These are phyloP conservation scores for Metschnikowia colocasiae DNA, from an alignment of 805 yeast genomes.

Conservation along the genomic window DNA sequence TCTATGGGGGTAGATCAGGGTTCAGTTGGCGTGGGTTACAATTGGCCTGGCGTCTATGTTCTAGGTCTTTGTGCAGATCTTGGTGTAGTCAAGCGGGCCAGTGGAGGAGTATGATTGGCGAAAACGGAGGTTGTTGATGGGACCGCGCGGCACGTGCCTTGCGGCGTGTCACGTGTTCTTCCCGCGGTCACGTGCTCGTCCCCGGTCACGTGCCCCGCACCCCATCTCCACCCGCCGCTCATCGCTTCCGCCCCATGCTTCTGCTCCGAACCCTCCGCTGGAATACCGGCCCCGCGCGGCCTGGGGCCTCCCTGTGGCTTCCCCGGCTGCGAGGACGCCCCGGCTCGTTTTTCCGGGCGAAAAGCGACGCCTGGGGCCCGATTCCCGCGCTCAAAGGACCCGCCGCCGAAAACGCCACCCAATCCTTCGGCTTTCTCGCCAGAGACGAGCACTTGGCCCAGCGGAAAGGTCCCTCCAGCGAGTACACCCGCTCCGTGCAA, in stretches of 20 bases:
- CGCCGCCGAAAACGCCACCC: not conserved
- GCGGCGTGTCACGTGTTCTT: not conserved
- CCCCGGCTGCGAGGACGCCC: not conserved
- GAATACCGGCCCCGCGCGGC: not conserved
- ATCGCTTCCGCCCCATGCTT: not conserved
- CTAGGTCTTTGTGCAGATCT: too few relatives aligned
- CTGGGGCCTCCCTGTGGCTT: too few relatives aligned
- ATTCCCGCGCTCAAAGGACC: not conserved
- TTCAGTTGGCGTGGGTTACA: too few relatives aligned
- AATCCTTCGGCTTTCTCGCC: slow-evolving; percentile 13
- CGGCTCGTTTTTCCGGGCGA: not conserved
- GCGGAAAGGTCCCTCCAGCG: slow-evolving; percentile 8
- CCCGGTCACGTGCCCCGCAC: not conserved
- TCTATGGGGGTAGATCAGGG: not conserved
- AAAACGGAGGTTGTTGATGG: not conserved
- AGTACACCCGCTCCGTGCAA: slow-evolving; percentile 2
- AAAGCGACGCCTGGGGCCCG: not conserved
- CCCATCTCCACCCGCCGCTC: not conserved
- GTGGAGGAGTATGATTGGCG: not conserved
- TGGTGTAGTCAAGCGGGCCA: too few relatives aligned
- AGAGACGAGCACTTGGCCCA: slow-evolving; percentile 17
- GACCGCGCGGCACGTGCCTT: not conserved
- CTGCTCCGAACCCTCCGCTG: not conserved
- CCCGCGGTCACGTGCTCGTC: too few relatives aligned
- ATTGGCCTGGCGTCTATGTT: too few relatives aligned